Percentiles rank a stretch among this genome's conserved stretches.
phyloP scores from a whole-genome alignment of 2,329 filamentous ascomycete genomes.

The Macrophomina pseudophaseolina region DNA sequence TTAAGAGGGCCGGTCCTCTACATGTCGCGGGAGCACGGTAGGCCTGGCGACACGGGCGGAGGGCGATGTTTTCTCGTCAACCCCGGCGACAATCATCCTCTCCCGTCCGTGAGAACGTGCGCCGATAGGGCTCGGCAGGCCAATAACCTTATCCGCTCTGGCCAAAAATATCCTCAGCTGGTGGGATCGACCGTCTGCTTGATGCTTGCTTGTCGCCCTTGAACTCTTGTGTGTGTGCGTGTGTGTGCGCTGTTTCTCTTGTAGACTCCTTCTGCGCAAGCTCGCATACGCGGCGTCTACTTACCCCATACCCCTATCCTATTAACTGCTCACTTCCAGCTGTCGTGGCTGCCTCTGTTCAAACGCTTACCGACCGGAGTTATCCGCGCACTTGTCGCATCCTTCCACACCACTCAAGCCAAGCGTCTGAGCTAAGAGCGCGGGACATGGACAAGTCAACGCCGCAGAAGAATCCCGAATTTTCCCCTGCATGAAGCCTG shows the following conservation, averaged over 20 bases:
- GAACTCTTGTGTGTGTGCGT: no score
- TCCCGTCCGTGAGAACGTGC: slow-evolving; percentile 17
- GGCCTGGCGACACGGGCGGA: background rate
- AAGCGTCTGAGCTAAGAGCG: background rate
- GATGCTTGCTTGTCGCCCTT: no score
- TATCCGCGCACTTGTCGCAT: background rate
- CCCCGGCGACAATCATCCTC: slow-evolving; percentile 11
- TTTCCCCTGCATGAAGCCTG: background rate
- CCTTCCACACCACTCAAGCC: slow-evolving; percentile 9
- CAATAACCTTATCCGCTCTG: slow-evolving; percentile 11
- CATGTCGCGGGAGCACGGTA: background rate
- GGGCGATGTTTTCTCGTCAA: background rate
- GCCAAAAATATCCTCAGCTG: background rate
- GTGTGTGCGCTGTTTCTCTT: no score
- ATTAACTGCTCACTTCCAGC: background rate
- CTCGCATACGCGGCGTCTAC: no score
- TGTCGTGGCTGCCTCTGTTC: background rate
- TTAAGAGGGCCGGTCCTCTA: background rate
- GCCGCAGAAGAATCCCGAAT: slow-evolving; percentile 8
- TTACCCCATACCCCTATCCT: background rate
- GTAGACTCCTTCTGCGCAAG: no score
- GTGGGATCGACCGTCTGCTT: background rate
- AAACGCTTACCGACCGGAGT: background rate
- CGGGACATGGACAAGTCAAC: background rate
- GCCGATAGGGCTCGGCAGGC: slow-evolving; percentile 4